Evolutionary conservation across 768 basidiomycete species (phyloP).

Genomic region (Cubamyces sp.): DNA sequence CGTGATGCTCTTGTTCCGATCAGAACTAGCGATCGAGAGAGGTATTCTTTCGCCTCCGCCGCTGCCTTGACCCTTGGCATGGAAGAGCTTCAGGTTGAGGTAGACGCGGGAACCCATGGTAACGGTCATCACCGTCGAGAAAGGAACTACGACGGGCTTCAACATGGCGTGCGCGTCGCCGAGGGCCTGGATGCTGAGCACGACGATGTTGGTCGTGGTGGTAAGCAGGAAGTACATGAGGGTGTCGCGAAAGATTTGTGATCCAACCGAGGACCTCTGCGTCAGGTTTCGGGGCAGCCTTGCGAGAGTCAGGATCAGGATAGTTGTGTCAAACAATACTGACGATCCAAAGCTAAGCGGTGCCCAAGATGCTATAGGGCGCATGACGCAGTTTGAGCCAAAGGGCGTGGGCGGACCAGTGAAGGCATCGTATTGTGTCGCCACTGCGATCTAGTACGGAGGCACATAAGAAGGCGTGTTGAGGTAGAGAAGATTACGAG

Average conservation of each 20-base stretch:
- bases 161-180: constrained; percentile 17
- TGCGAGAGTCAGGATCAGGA: constrained; percentile 34
- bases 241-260: constrained; percentile 18
- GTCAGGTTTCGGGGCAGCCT: constrained; percentile 4
- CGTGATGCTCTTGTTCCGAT: background rate
- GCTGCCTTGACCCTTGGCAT: background rate
- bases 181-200: constrained; percentile 23
- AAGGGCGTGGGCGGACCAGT: constrained; percentile 34
- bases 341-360: constrained; percentile 40
- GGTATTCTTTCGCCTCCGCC: background rate
- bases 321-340: constrained; percentile 36
- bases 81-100: constrained; percentile 18
- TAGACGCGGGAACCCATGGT: constrained; percentile 33
- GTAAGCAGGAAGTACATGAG: constrained; percentile 22
- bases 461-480: background rate
- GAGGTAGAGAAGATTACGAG: background rate
- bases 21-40: background rate
- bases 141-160: constrained; percentile 23
- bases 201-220: constrained; percentile 20
- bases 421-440: constrained; percentile 35
- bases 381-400: constrained; percentile 41
- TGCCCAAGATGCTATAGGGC: constrained; percentile 38
- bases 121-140: constrained; percentile 33
- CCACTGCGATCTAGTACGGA: constrained; percentile 36
- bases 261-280: constrained; percentile 1